Base-by-base conservation (phyloP, 2,329 filamentous ascomycete genomes). In the Epichloe scottii region DNA sequence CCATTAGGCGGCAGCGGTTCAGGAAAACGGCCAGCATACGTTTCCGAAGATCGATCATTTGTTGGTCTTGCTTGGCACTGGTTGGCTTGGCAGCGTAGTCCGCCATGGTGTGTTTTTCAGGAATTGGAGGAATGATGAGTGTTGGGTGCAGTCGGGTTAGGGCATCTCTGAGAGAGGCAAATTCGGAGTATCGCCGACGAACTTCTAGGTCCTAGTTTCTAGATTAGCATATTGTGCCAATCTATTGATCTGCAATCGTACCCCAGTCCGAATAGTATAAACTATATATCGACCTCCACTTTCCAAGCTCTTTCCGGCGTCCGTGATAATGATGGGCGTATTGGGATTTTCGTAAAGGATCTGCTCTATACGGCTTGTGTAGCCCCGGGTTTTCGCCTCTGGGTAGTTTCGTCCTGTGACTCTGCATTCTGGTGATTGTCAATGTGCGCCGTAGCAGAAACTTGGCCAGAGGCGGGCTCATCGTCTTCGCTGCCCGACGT, bases 51-150 rank as follows among this genome's bases (percentile, higher is more conserved):
- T 98, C 93, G 56, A 98, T 98, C 44, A 97, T 98, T 54, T 91
- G 87, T 52, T 89, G 85, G 65, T 98, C 94, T 68, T 98, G 91
- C 67, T 96, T 98, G 17, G 94, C 94, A 62, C 91, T 96, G 38
- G 93, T 98, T 2, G 94, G 93, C 61, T 95, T 97, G 30, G 94
- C 90, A 15, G 93, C 93, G 64, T 98, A 98, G 67, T 98, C 93
- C 54, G 91, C 91, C 85, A 98, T 95, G 44, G 89, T 93, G 68
- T 98, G 93, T 69, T 98, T 98, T 71, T 98, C 94, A 21, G 93
- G 93, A 61, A 98, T 98, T 3, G 93, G 93, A 7, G 93, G 94
- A 49, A 98, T 87, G 60, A 98, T 87, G 41, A 98, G 77, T 0
- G 93, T 98, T 7, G 94, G 93, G 64, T 98, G 94, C 55, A 98